A percentile compares a stretch with the other conserved stretches of the same genome.
Conservation (phyloP, 129 eudicot species). For the Rutidosis leptorrhynchoides region DNA sequence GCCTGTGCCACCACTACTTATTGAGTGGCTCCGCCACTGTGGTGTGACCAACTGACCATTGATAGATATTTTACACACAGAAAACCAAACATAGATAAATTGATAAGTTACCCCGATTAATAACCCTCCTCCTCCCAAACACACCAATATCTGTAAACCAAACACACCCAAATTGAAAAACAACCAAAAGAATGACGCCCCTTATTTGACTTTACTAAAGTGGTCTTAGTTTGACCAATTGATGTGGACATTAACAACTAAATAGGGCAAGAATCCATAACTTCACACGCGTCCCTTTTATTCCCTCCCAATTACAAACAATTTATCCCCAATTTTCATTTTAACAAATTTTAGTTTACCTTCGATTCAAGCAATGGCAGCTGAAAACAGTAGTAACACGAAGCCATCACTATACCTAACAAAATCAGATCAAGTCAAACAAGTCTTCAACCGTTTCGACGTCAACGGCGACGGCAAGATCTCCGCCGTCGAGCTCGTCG, state of each 20-base stretch:
- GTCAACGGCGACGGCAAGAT: constrained; percentile 24
- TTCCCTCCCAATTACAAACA: background rate
- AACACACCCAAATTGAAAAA: background rate
- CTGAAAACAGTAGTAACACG: constrained; percentile 3
- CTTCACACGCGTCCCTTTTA: background rate
- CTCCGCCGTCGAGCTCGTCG: constrained; percentile 18
- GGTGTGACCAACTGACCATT: no score
- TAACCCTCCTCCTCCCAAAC: no score
- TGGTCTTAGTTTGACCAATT: constrained; percentile 1
- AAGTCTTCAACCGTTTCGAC: constrained; percentile 27
- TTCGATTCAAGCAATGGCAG: constrained; percentile 3
- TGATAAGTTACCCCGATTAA: no score
- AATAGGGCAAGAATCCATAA: background rate
- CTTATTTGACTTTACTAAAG: constrained; percentile 17
- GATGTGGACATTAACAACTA: background rate
- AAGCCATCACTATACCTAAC: constrained; percentile 36
- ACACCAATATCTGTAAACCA: no score
- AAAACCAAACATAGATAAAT: no score
- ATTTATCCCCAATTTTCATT: background rate
- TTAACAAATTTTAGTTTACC: background rate
- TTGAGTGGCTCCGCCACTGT: no score
- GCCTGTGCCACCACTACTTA: no score
- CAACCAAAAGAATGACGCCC: background rate
- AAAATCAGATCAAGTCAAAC: constrained; percentile 20
- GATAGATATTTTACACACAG: no score